A percentile compares a stretch with the other conserved stretches of the same genome.
Conservation (phyloP, 495 filamentous ascomycete species). For the Penicillium crystallinum region DNA sequence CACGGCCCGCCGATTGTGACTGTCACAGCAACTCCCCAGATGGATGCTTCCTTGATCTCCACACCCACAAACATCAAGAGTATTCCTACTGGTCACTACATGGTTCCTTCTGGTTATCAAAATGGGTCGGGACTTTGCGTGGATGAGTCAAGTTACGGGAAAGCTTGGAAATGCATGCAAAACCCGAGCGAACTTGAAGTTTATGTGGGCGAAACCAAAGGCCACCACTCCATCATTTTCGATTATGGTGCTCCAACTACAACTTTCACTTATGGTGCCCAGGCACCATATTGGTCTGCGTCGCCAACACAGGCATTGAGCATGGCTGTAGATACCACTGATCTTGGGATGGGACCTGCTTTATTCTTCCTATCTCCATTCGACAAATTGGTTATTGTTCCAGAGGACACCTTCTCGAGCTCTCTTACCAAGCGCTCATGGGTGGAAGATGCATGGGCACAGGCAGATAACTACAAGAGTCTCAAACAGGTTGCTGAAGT, state of each 20-base stretch:
- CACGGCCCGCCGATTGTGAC: conserved; percentile 40
- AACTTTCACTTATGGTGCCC: conserved; percentile 64
- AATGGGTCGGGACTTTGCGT: conserved; percentile 64
- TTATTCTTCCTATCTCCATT: conserved; percentile 67
- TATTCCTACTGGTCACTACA: conserved; percentile 60
- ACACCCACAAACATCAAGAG: conserved; percentile 53
- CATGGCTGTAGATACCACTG: conserved; percentile 62
- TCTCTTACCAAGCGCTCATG: conserved; percentile 27
- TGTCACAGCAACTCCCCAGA: conserved; percentile 49
- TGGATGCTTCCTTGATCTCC: conserved; percentile 56
- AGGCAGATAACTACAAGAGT: conserved; percentile 6
- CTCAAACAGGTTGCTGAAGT: conserved; percentile 48
- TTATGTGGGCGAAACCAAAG: conserved; percentile 19
- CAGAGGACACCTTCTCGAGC: conserved; percentile 44
- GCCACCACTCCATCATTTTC: conserved; percentile 25
- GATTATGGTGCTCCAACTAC: conserved; percentile 24
- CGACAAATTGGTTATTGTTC: conserved; percentile 77
- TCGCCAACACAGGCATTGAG: conserved; percentile 43
- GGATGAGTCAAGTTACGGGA: conserved; percentile 48
- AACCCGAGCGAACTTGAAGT: conserved; percentile 36
- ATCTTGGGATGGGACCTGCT: conserved; percentile 60
- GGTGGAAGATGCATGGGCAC: conserved; percentile 21
- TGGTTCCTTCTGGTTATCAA: conserved; percentile 53
- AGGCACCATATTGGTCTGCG: conserved; percentile 53
- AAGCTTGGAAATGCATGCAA: conserved; percentile 65